Base-by-base conservation (phyloP, 306 rosid genomes). In the Canavalia gladiata region DNA sequence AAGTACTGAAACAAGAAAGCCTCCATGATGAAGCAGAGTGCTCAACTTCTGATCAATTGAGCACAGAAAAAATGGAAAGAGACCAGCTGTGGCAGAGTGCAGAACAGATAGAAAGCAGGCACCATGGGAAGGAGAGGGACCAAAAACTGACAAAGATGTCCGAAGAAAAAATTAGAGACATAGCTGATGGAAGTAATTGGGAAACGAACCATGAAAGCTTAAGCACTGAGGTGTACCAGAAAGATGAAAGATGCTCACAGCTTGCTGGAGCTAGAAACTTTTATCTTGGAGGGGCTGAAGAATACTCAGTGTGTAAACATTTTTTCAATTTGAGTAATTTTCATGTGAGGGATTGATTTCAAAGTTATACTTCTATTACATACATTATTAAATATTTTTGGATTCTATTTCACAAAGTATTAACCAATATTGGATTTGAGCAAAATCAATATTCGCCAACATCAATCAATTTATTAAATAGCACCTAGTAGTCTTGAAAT, bases 181-280 rank as follows among this genome's bases (percentile, higher is more conserved):
- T 41, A 13, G 29, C 65, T 47, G n/a, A 35, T 45, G 77, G 56
- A 46, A 67, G 57, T 43, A 57, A 7, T 0, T 9, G 11, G 43
- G 67, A 74, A 60, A 45, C 64, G 49, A 76, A 62, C 35, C 46
- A n/a, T 10, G 68, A 56, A 43, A 80, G 65, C 62, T 28, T 62
- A 11, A 59, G 66, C 75, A 45, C 18, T 25, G 0, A 41, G 55
- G 35, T 18, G 37, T 39, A 42, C 67, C 59, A 82, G 41, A 52
- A 47, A 65, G 67, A 74, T 63, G 74, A 75, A n/a, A 73, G 43
- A n/a, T 30, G 4, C 71, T 13, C 55, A 28, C 42, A 34, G 25
- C 58, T 1, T 42, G 80, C 81, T 50, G 78, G 89, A 33, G 89
- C 89, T 62, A 86, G 69, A 62, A 72, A 10, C 74, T 86, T 70